phyloP scores from a whole-genome alignment of 148 eudicot genomes.

The Chenopodium suecicum region DNA sequence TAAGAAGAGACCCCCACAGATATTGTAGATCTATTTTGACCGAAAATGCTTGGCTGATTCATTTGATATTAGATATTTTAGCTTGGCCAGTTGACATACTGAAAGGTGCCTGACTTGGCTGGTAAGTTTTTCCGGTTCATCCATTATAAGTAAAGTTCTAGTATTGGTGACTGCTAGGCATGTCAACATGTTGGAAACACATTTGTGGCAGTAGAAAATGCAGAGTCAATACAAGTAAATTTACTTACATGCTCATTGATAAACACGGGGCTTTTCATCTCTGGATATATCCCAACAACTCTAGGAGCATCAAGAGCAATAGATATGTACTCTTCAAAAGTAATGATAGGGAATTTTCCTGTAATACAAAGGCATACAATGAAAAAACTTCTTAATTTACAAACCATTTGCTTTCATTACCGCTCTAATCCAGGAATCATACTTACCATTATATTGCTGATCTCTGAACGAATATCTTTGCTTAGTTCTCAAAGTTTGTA shows the following conservation, averaged over 20 bases:
- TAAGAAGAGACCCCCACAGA: neutral
- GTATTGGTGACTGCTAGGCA: neutral
- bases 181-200: neutral
- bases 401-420: neutral
- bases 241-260: slow-evolving; percentile 80
- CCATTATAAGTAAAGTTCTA: neutral
- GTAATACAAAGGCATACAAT: slow-evolving; percentile 19
- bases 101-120: neutral
- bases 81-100: neutral
- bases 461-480: slow-evolving; percentile 83
- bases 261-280: slow-evolving; percentile 85
- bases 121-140: neutral
- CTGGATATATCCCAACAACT: slow-evolving; percentile 96
- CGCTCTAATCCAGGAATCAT: neutral
- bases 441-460: slow-evolving; percentile 85
- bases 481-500: slow-evolving; percentile 69
- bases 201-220: neutral
- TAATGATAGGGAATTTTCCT: slow-evolving; percentile 87
- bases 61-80: neutral
- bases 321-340: slow-evolving; percentile 86
- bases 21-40: neutral
- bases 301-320: slow-evolving; percentile 92
- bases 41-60: neutral
- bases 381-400: neutral
- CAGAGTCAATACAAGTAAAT: neutral